Percentiles rank a stretch among this genome's conserved stretches.
phyloP scores from a whole-genome alignment of 2,329 filamentous ascomycete species.

The Cladosporium sp. region DNA sequence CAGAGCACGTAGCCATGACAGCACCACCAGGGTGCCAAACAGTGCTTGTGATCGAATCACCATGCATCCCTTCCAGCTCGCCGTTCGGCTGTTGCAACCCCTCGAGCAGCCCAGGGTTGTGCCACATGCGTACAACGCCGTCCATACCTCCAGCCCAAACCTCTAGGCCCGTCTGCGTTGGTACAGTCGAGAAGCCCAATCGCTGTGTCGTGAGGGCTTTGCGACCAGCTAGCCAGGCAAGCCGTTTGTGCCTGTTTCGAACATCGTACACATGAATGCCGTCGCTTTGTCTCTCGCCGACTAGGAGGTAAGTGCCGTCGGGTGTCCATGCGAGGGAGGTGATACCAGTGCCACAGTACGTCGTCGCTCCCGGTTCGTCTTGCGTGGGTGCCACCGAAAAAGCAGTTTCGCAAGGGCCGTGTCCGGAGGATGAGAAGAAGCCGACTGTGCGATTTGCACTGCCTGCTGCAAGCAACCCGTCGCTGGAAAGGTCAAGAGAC shows the following conservation, averaged over 20 bases:
- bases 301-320: conserved; percentile 59
- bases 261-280: conserved; percentile 60
- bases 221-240: conserved; percentile 51
- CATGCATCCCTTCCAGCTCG: conserved; percentile 45
- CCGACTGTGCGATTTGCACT: conserved; percentile 58
- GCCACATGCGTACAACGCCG: conserved; percentile 51
- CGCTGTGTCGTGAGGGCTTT: conserved; percentile 54
- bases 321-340: conserved; percentile 59
- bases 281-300: conserved; percentile 58
- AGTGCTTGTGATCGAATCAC: conserved; percentile 47
- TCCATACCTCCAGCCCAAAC: conserved; percentile 62
- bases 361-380: conserved; percentile 17
- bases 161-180: conserved; percentile 46
- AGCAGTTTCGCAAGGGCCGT: conserved; percentile 44
- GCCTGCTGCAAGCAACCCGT: conserved; percentile 57
- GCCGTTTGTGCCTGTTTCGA: conserved; percentile 51
- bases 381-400: conserved; percentile 43
- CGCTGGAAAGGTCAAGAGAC: conserved; percentile 49
- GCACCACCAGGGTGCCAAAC: conserved; percentile 49
- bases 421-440: conserved; percentile 53
- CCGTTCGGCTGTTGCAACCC: conserved; percentile 46
- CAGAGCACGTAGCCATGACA: conserved; percentile 53
- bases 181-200: conserved; percentile 56
- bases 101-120: conserved; percentile 43
- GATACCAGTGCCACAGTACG: conserved; percentile 52